These are phyloP conservation scores for Saccharomycopsis selenospora DNA, from an alignment of 805 yeast genomes.

Conservation along the genomic window DNA sequence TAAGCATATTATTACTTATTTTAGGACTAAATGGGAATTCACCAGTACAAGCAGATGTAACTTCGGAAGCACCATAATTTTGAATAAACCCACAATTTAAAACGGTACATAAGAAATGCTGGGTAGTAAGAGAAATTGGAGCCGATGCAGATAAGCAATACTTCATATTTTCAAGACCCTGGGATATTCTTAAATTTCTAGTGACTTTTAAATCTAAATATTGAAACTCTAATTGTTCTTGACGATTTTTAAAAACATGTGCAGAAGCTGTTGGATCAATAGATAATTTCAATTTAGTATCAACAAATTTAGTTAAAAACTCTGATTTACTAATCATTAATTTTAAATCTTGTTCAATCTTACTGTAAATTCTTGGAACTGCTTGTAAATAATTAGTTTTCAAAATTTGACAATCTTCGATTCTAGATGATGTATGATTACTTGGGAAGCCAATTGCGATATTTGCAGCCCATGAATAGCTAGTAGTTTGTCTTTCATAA, in stretches of 20 bases:
- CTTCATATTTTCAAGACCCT: slow-evolving; percentile 34
- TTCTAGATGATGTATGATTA: slow-evolving; percentile 34
- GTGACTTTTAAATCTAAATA: slow-evolving; percentile 31
- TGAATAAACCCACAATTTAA: slow-evolving; percentile 39
- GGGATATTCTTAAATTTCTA: slow-evolving; percentile 28
- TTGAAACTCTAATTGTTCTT: slow-evolving; percentile 24
- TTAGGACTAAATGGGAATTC: slow-evolving; percentile 26
- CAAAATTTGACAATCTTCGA: slow-evolving; percentile 44
- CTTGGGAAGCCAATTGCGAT: slow-evolving; percentile 42
- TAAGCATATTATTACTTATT: slow-evolving; percentile 7
- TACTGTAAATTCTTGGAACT: slow-evolving; percentile 51
- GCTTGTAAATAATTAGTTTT: slow-evolving; percentile 42
- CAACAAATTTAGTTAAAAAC: slow-evolving; percentile 32
- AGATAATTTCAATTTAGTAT: slow-evolving; percentile 20
- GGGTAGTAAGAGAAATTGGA: slow-evolving; percentile 49
- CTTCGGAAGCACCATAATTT: slow-evolving; percentile 59
- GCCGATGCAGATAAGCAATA: slow-evolving; percentile 45
- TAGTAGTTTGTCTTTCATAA: slow-evolving; percentile 42
- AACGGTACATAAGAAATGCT: slow-evolving; percentile 45
- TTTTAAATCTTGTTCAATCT: slow-evolving; percentile 33
- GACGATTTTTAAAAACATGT: slow-evolving; percentile 1
- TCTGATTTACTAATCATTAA: slow-evolving; percentile 34
- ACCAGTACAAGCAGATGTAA: slow-evolving; percentile 40
- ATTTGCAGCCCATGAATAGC: slow-evolving; percentile 36
- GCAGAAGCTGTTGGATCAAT: neutral